Conservation (phyloP, 2,329 filamentous ascomycete genomes). For the Colletotrichum sansevieriae region DNA sequence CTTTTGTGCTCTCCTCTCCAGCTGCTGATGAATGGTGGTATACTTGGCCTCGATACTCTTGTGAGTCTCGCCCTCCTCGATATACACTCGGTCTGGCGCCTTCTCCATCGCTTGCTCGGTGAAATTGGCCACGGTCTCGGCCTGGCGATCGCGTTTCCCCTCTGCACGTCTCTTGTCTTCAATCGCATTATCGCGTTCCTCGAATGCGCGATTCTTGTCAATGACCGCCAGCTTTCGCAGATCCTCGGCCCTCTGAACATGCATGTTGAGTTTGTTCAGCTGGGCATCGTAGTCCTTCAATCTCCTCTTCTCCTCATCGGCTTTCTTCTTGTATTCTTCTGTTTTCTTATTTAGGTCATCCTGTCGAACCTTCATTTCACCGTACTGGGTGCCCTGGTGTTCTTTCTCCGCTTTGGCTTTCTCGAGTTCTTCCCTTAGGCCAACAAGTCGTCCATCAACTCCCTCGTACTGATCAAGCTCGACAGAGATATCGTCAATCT, state of each 20-base stretch:
- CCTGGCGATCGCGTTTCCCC: conserved; percentile 61
- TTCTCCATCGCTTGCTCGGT: conserved; percentile 66
- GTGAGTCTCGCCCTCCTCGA: conserved; percentile 75
- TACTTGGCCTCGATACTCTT: conserved; percentile 68
- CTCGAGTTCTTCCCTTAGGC: conserved; percentile 68
- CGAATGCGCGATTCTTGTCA: conserved; percentile 73
- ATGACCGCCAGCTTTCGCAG: conserved; percentile 66
- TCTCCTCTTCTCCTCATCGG: conserved; percentile 53
- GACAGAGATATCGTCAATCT: conserved; percentile 64
- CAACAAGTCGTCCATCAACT: conserved; percentile 74
- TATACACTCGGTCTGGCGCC: conserved; percentile 67
- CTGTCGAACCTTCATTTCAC: conserved; percentile 63
- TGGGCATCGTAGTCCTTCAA: conserved; percentile 47
- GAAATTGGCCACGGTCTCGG: conserved; percentile 64
- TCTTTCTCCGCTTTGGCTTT: conserved; percentile 60
- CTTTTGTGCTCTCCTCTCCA: conserved; percentile 68
- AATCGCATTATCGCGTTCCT: conserved; percentile 62
- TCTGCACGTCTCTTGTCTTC: conserved; percentile 60
- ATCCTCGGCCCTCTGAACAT: conserved; percentile 61
- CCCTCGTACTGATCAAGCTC: conserved; percentile 77
- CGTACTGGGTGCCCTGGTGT: conserved; percentile 68
- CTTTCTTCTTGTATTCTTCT: conserved; percentile 55
- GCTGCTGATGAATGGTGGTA: conserved; percentile 67
- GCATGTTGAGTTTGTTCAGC: conserved; percentile 68
- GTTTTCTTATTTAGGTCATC: conserved; percentile 59